Base-by-base conservation (phyloP, 768 basidiomycete genomes). In the Ramaria sp. region DNA sequence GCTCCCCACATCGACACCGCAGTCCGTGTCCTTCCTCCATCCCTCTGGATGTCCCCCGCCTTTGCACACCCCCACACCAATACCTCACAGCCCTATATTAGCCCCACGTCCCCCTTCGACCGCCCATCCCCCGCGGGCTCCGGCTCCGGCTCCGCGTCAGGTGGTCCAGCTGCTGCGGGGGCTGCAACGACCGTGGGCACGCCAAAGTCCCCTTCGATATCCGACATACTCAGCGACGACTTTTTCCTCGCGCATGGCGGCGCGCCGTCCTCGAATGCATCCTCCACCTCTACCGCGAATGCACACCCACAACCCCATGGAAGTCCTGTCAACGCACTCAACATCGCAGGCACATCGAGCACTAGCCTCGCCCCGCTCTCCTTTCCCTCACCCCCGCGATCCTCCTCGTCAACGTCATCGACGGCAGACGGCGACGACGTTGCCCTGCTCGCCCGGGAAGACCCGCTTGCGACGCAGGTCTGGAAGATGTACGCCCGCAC, bases 401-500 rank as follows among this genome's bases (percentile, higher is more conserved):
- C 61, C 17, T 83, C 63, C 68, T 88, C 30, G 75, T 78, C 56
- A 67, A 74, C n/a, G 59, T 66, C 0, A 71, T 73, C 6, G 60
- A 62, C 9, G 66, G 66, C 13, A 5, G 81, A 80, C 37, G 73
- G 66, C 19, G 54, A 62, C 6, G 82, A 87, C 65, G 81, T 83
- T 9, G 84, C 81, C 64, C 73, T 74, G 62, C 71, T 90, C 24
- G 84, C 86, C 9, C 84, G 78, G 66, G 86, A 92, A 52, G 94
- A 96, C 67, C 94, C 93, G 7, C 76, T 96, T 20, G 92, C 92
- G 0, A 88, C 94, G 1, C 92, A 97, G 71, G 88, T 98, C 31
- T 98, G 95, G 95, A 91, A 86, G 73, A 88, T 97, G 80, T 98
- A 90, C 66, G 83, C 91, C 37, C 83, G 88, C 59, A 88, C 87